These are phyloP conservation scores for Mortierella antarctica DNA, from an alignment of 192 early-diverging fungal genomes.

Conservation along the genomic window DNA sequence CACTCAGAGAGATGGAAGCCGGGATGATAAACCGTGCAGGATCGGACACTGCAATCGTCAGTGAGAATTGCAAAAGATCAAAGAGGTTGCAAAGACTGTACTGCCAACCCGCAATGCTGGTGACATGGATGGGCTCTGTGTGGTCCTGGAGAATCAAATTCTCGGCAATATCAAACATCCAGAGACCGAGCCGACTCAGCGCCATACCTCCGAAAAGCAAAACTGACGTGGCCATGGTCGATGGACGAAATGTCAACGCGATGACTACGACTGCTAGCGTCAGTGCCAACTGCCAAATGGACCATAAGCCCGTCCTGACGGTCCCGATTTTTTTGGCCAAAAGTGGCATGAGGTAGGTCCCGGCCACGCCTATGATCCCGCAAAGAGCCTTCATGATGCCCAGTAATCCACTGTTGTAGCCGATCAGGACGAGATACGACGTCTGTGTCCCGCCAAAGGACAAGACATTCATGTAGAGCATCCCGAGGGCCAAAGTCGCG, in stretches of 20 bases:
- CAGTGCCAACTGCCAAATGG: slow-evolving; percentile 31
- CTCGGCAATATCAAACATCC: slow-evolving; percentile 46
- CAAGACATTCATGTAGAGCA: slow-evolving; percentile 49
- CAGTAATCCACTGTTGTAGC: slow-evolving; percentile 24
- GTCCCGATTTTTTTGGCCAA: slow-evolving; percentile 28
- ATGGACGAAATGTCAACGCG: slow-evolving; percentile 8
- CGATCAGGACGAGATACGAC: slow-evolving; percentile 32
- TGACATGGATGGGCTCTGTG: slow-evolving; percentile 10
- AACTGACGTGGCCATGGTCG: background rate
- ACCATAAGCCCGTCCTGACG: slow-evolving; percentile 41
- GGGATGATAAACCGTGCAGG: slow-evolving; percentile 41
- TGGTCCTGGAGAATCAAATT: slow-evolving; percentile 38
- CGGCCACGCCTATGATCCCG: slow-evolving; percentile 27
- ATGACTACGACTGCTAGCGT: slow-evolving; percentile 10
- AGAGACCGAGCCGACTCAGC: slow-evolving; percentile 41
- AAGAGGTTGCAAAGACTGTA: slow-evolving; percentile 43
- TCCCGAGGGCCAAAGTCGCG: slow-evolving; percentile 19
- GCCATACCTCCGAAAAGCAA: slow-evolving; percentile 51
- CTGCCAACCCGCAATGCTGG: slow-evolving; percentile 37
- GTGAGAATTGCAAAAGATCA: slow-evolving; percentile 23
- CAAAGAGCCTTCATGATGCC: slow-evolving; percentile 41
- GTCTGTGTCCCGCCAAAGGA: slow-evolving; percentile 48
- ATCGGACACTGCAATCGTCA: slow-evolving; percentile 32
- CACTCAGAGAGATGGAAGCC: slow-evolving; percentile 26
- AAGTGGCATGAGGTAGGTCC: slow-evolving; percentile 13